phyloP scores from a whole-genome alignment of 2,329 filamentous ascomycete species.

The Fusarium sp. region DNA sequence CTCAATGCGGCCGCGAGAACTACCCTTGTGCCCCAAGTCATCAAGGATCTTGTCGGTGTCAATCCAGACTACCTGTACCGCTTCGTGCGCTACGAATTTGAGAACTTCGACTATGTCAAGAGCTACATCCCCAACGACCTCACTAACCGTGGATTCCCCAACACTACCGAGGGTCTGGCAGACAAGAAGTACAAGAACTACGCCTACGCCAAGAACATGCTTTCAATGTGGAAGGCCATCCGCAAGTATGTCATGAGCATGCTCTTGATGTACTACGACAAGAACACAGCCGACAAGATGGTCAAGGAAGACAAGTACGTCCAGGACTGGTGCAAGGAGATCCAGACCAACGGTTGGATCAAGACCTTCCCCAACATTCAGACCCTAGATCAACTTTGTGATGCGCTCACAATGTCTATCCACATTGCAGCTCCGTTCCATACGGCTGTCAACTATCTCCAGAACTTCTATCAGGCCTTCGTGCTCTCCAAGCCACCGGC shows the following conservation, averaged over 20 bases:
- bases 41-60: conserved; percentile 57
- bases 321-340: conserved; percentile 55
- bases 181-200: conserved; percentile 60
- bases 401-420: conserved; percentile 64
- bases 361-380: conserved; percentile 56
- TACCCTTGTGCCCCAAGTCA: conserved; percentile 58
- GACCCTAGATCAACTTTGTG: conserved; percentile 55
- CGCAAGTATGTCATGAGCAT: conserved; percentile 56
- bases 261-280: conserved; percentile 49
- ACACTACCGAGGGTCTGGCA: conserved; percentile 45
- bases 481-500: conserved; percentile 58
- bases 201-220: conserved; percentile 60
- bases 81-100: conserved; percentile 55
- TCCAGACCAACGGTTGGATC: conserved; percentile 54
- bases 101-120: conserved; percentile 57
- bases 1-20: conserved; percentile 60
- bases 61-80: conserved; percentile 50
- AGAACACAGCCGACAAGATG: conserved; percentile 46
- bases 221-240: conserved; percentile 57
- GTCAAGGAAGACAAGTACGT: conserved; percentile 48
- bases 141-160: conserved; percentile 55
- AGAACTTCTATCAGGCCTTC: conserved; percentile 63
- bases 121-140: conserved; percentile 61
- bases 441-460: conserved; percentile 64
- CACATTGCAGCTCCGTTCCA: conserved; percentile 64